A percentile compares a stretch with the other conserved stretches of the same genome.
Evolutionary conservation across 2,329 filamentous ascomycete species (phyloP).

Genomic region (Cladophialophora exuberans): DNA sequence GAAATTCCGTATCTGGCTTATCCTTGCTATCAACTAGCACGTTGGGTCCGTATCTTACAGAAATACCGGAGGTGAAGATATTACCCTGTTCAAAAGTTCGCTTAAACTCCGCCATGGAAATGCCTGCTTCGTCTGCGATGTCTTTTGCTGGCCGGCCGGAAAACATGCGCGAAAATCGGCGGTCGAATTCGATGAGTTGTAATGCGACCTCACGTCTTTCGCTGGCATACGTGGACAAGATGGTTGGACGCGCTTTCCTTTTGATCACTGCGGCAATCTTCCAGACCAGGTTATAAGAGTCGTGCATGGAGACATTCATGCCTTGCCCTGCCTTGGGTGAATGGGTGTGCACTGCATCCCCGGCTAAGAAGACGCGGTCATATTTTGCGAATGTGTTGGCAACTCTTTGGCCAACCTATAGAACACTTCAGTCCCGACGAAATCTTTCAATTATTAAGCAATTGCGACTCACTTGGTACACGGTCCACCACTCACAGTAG

Average conservation of each 20-base stretch:
- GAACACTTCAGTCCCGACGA: too few relatives aligned
- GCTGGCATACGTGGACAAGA: constrained; percentile 56
- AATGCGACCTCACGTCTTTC: constrained; percentile 64
- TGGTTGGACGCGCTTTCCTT: constrained; percentile 41
- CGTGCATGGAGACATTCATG: constrained; percentile 74
- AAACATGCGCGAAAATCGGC: constrained; percentile 58
- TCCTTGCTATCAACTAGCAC: constrained; percentile 20
- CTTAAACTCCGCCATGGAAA: constrained; percentile 67
- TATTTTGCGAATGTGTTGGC: constrained; percentile 59
- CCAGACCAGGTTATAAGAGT: constrained; percentile 63
- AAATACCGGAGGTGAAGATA: constrained; percentile 60
- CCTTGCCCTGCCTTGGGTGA: constrained; percentile 61
- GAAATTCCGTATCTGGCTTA: constrained; percentile 26
- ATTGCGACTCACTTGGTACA: constrained; percentile 62
- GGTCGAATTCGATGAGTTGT: constrained; percentile 68
- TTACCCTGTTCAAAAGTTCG: constrained; percentile 62
- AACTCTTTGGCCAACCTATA: constrained; percentile 59
- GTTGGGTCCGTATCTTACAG: constrained; percentile 62
- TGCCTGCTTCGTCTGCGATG: constrained; percentile 62
- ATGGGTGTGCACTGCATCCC: constrained; percentile 65
- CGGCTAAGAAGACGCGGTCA: constrained; percentile 69
- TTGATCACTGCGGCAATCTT: constrained; percentile 57
- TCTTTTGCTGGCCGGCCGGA: constrained; percentile 61
- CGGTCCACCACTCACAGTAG: constrained; percentile 69
- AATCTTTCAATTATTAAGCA: too few relatives aligned